Conservation (phyloP, 1,139 yeast species). For the Diutina neorugosa region DNA sequence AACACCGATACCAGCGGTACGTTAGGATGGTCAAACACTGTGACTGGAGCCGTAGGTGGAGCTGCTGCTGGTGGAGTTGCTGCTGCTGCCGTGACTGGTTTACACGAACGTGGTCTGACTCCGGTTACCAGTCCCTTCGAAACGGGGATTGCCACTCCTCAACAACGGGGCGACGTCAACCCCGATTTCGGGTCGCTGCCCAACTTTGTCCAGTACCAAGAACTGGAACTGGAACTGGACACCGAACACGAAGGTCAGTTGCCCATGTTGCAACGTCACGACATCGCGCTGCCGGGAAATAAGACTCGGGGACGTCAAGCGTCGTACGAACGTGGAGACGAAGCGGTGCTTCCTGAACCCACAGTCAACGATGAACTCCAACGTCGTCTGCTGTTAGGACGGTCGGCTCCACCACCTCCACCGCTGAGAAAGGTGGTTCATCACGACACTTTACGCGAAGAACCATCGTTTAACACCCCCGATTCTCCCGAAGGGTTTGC, state of each 20-base stretch:
- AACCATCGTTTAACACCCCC: background rate
- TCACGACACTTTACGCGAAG: background rate
- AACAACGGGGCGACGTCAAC: background rate
- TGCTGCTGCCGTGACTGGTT: background rate
- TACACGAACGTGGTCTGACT: background rate
- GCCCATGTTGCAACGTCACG: slow-evolving; percentile 3
- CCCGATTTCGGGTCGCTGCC: background rate
- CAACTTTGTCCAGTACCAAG: background rate
- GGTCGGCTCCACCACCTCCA: slow-evolving; percentile 1
- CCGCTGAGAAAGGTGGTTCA: slow-evolving; percentile 4
- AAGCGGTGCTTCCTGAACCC: background rate
- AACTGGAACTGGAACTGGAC: slow-evolving; percentile 1
- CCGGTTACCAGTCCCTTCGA: background rate
- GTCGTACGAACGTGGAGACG: slow-evolving; percentile 2
- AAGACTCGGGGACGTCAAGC: background rate
- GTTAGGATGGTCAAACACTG: background rate
- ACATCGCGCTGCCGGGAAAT: background rate
- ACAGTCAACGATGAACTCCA: background rate
- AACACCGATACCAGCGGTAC: background rate
- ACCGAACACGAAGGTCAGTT: background rate
- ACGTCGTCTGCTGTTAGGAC: background rate
- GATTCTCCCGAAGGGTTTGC: background rate
- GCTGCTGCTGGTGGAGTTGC: background rate
- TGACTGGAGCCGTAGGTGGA: background rate
- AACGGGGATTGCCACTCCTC: background rate